Evolutionary conservation across 2,329 filamentous ascomycete species (phyloP).

Genomic region (Hypoxylon sp.): DNA sequence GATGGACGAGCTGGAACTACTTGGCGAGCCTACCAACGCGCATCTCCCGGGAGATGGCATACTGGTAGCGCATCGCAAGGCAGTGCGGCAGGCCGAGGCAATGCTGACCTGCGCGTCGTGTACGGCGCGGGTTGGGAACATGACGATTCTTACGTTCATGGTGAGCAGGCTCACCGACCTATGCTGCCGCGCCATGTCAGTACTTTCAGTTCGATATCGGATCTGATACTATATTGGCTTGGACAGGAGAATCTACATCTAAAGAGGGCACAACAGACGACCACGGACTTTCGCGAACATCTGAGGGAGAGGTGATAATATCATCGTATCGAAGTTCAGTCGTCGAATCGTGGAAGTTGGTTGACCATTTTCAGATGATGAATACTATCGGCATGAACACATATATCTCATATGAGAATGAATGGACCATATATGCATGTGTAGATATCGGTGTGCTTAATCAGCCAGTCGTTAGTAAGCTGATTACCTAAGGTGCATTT

Average conservation of each 20-base stretch:
- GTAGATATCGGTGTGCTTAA: no score
- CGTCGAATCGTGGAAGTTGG: no score
- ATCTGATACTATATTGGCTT: slow-evolving; percentile 52
- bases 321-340: neutral
- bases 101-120: slow-evolving; percentile 21
- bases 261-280: slow-evolving; percentile 52
- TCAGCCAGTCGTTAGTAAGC: no score
- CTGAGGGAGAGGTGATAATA: neutral
- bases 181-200: slow-evolving; percentile 14
- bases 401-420: no score
- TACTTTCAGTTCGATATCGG: slow-evolving; percentile 42
- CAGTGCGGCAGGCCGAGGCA: slow-evolving; percentile 2
- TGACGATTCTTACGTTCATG: slow-evolving; percentile 21
- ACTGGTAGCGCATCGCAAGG: slow-evolving; percentile 21
- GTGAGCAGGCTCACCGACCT: slow-evolving; percentile 13
- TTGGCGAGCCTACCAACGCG: slow-evolving; percentile 1
- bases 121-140: slow-evolving; percentile 15
- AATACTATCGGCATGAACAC: no score
- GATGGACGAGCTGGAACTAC: slow-evolving; percentile 23
- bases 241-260: slow-evolving; percentile 51
- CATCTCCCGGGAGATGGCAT: slow-evolving; percentile 15
- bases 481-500: no score
- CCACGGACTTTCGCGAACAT: slow-evolving; percentile 50
- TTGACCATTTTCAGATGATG: no score
- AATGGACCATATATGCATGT: no score